A percentile compares a stretch with the other conserved stretches of the same genome.
These are phyloP conservation scores for Cutaneotrichosporon cutaneum DNA, from an alignment of 1,284 basidiomycete species.

Conservation along the genomic window DNA sequence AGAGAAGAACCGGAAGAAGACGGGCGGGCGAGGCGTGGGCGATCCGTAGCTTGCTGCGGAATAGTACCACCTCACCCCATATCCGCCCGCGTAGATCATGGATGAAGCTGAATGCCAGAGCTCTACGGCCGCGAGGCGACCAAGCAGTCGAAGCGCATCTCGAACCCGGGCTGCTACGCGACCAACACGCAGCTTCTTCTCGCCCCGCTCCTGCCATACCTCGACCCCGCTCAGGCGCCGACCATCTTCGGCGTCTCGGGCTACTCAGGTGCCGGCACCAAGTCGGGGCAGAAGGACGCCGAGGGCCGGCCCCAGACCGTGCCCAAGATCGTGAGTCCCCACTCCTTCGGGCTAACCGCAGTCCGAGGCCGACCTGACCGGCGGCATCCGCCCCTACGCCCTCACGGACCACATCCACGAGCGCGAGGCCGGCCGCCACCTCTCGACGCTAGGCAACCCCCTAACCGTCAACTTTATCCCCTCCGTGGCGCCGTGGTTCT, in stretches of 20 bases:
- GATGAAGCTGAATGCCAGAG: conserved; percentile 60
- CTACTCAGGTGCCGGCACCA: conserved; percentile 91
- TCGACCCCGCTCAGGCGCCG: conserved; percentile 67
- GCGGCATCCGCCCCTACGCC: conserved; percentile 78
- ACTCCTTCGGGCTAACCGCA: conserved; percentile 6
- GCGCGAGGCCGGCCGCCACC: conserved; percentile 83
- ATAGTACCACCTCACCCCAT: neutral
- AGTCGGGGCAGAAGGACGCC: conserved; percentile 62
- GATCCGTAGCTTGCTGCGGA: conserved; percentile 8
- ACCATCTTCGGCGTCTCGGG: conserved; percentile 92
- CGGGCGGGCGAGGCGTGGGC: neutral
- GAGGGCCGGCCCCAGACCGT: conserved; percentile 71
- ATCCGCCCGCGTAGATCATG: conserved; percentile 11
- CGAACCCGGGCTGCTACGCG: conserved; percentile 97
- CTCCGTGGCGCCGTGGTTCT: conserved; percentile 89
- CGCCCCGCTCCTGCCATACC: conserved; percentile 77
- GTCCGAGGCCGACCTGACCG: conserved; percentile 67
- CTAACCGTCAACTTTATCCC: conserved; percentile 85
- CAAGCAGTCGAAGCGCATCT: conserved; percentile 74
- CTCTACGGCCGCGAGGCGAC: conserved; percentile 77
- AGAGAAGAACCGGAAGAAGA: neutral
- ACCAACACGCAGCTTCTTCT: conserved; percentile 89
- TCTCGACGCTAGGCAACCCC: conserved; percentile 60
- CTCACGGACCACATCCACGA: conserved; percentile 99
- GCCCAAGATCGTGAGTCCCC: conserved; percentile 67